A percentile compares a stretch with the other conserved stretches of the same genome.
phyloP scores from a whole-genome alignment of 768 basidiomycete genomes.

The Strobilomyces dryophilus region DNA sequence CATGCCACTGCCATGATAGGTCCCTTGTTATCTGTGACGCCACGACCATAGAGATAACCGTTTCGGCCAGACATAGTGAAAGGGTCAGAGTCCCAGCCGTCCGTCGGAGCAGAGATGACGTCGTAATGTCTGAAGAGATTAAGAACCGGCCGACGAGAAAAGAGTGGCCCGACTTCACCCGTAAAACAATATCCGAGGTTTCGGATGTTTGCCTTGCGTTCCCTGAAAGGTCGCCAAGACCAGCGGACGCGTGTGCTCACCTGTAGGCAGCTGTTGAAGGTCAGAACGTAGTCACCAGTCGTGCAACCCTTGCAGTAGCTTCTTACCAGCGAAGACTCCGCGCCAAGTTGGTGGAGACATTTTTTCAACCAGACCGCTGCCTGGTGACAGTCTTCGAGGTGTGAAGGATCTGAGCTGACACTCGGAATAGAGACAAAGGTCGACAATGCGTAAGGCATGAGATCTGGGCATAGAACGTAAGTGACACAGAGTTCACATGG shows the following conservation, averaged over 20 bases:
- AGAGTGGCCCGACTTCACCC: conserved; percentile 45
- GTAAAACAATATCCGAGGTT: conserved; percentile 84
- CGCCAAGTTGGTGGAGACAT: conserved; percentile 84
- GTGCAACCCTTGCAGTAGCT: background rate
- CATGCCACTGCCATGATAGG: conserved; percentile 89
- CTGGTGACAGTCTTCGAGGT: conserved; percentile 88
- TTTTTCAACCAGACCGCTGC: conserved; percentile 91
- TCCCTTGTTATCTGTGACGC: conserved; percentile 94
- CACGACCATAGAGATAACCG: conserved; percentile 87
- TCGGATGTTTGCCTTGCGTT: conserved; percentile 49
- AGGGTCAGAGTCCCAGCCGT: conserved; percentile 81
- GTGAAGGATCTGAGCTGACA: conserved; percentile 61
- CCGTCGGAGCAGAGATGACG: conserved; percentile 76
- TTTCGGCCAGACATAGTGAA: conserved; percentile 80
- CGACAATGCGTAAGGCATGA: conserved; percentile 72
- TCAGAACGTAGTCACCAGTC: background rate
- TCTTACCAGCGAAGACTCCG: conserved; percentile 68
- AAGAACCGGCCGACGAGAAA: background rate
- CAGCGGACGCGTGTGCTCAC: conserved; percentile 76
- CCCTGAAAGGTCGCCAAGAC: conserved; percentile 87
- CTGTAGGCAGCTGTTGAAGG: conserved; percentile 60
- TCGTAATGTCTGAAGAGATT: conserved; percentile 76
- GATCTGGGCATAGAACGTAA: conserved; percentile 41
- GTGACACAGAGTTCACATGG: background rate
- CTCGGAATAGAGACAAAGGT: conserved; percentile 88